Percentiles rank a stretch among this genome's conserved stretches.
These are phyloP conservation scores for Metschnikowia corniflorae DNA, from an alignment of 805 yeast species.

Conservation along the genomic window DNA sequence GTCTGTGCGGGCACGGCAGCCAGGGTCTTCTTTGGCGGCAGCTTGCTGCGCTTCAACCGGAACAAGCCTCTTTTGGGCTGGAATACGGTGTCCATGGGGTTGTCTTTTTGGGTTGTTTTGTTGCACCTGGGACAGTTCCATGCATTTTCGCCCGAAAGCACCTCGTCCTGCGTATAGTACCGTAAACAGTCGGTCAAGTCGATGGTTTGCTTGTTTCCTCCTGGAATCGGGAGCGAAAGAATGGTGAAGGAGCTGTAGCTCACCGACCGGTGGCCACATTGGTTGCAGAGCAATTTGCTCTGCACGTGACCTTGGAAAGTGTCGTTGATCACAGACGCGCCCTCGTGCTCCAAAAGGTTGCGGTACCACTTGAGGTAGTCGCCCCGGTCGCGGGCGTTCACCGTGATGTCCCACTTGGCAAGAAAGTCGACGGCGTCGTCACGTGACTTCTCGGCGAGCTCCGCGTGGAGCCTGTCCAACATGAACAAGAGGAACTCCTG, in stretches of 20 bases:
- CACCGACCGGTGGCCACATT: conserved; percentile 59
- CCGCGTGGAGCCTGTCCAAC: conserved; percentile 67
- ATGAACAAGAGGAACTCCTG: conserved; percentile 70
- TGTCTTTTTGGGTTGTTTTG: conserved; percentile 18
- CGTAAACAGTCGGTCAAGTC: conserved; percentile 61
- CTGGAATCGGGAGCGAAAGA: conserved; percentile 60
- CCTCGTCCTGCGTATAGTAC: conserved; percentile 61
- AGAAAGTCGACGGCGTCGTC: conserved; percentile 22
- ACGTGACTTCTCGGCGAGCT: conserved; percentile 37
- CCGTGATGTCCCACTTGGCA: conserved; percentile 30
- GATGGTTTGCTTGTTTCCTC: conserved; percentile 20
- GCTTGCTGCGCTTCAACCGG: conserved; percentile 32
- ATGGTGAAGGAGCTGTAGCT: conserved; percentile 62
- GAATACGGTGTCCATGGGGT: conserved; percentile 29
- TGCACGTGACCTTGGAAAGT: conserved; percentile 73
- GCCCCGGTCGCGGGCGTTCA: conserved; percentile 32
- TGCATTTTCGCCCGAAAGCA: conserved; percentile 69
- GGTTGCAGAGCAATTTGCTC: conserved; percentile 56
- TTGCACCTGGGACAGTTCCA: conserved; percentile 81
- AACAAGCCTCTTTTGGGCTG: conserved; percentile 35
- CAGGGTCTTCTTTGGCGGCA: conserved; percentile 27
- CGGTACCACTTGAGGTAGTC: conserved; percentile 65
- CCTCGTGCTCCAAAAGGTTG: conserved; percentile 48
- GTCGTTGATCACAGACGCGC: conserved; percentile 63
- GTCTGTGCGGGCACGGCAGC: conserved; percentile 6